phyloP scores from a whole-genome alignment of 1,284 basidiomycete genomes.

The Butyriboletus regius region DNA sequence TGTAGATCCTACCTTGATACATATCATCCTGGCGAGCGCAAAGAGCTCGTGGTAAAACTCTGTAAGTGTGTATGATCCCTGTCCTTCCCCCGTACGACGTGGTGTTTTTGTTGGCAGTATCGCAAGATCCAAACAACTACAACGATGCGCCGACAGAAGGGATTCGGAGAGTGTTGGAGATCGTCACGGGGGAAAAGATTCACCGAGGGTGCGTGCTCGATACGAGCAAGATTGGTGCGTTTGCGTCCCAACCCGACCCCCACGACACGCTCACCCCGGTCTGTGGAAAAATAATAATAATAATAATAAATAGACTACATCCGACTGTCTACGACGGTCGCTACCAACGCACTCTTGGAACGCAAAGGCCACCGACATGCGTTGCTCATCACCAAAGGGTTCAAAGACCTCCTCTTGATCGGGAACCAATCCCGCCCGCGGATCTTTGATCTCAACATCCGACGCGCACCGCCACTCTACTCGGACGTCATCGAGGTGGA shows the following conservation, averaged over 20 bases:
- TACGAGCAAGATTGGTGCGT: slow-evolving; percentile 74
- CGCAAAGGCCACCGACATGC: slow-evolving; percentile 89
- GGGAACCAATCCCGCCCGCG: slow-evolving; percentile 88
- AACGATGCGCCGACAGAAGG: slow-evolving; percentile 91
- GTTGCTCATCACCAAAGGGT: slow-evolving; percentile 85
- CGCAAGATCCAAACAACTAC: slow-evolving; percentile 82
- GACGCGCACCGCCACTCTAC: slow-evolving; percentile 75
- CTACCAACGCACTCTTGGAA: slow-evolving; percentile 92
- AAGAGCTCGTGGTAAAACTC: slow-evolving; percentile 76
- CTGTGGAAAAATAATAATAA: neutral
- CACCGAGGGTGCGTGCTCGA: slow-evolving; percentile 61
- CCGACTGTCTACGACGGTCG: slow-evolving; percentile 88
- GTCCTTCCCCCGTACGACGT: neutral
- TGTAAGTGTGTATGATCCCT: slow-evolving; percentile 39
- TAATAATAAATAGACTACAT: slow-evolving; percentile 79
- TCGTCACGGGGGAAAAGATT: slow-evolving; percentile 60
- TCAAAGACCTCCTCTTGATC: slow-evolving; percentile 84
- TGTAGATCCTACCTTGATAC: slow-evolving; percentile 67
- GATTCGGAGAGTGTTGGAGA: slow-evolving; percentile 83
- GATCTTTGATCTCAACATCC: slow-evolving; percentile 83
- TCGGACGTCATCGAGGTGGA: slow-evolving; percentile 80
- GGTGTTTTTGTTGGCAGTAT: slow-evolving; percentile 46
- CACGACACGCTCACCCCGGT: neutral
- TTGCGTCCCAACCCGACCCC: neutral
- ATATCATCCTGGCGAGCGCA: slow-evolving; percentile 49